These are phyloP conservation scores for Phytophthora hybrid DNA, from an alignment of 352 stramenopile genomes.

Conservation along the genomic window DNA sequence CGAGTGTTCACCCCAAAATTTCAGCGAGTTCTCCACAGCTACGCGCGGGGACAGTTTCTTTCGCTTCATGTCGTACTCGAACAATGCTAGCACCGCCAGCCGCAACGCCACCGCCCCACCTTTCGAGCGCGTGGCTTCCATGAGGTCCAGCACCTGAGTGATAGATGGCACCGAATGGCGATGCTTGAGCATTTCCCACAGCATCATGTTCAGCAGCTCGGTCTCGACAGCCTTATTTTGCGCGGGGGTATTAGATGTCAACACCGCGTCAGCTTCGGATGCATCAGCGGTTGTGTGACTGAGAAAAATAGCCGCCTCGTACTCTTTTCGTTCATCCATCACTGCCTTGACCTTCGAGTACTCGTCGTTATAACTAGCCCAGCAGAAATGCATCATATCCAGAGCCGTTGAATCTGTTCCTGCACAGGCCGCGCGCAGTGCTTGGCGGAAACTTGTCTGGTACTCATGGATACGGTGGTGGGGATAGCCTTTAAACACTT, in stretches of 20 bases:
- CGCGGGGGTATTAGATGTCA: slow-evolving; percentile 15
- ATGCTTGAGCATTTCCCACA: slow-evolving; percentile 66
- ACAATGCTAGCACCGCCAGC: slow-evolving; percentile 38
- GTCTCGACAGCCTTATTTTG: slow-evolving; percentile 38
- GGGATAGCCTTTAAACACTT: slow-evolving; percentile 56
- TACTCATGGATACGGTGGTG: slow-evolving; percentile 46
- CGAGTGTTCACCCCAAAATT: slow-evolving; percentile 45
- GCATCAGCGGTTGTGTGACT: slow-evolving; percentile 18
- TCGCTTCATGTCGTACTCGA: slow-evolving; percentile 42
- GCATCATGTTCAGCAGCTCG: slow-evolving; percentile 54
- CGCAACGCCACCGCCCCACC: slow-evolving; percentile 47
- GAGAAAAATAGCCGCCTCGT: slow-evolving; percentile 30
- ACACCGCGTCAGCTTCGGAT: slow-evolving; percentile 14
- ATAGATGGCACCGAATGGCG: slow-evolving; percentile 41
- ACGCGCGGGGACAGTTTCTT: slow-evolving; percentile 32
- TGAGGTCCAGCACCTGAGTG: slow-evolving; percentile 49
- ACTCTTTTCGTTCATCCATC: slow-evolving; percentile 32
- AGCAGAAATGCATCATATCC: slow-evolving; percentile 55
- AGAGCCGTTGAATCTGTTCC: slow-evolving; percentile 41
- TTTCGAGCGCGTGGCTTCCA: slow-evolving; percentile 45
- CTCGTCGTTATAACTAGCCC: slow-evolving; percentile 24
- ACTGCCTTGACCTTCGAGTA: slow-evolving; percentile 26
- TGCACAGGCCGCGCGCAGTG: slow-evolving; percentile 45
- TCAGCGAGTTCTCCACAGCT: slow-evolving; percentile 42
- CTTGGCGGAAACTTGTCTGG: slow-evolving; percentile 52